A percentile compares a stretch with the other conserved stretches of the same genome.
Conservation (phyloP, 2,329 filamentous ascomycete genomes). For the Pseudogymnoascus sp. region DNA sequence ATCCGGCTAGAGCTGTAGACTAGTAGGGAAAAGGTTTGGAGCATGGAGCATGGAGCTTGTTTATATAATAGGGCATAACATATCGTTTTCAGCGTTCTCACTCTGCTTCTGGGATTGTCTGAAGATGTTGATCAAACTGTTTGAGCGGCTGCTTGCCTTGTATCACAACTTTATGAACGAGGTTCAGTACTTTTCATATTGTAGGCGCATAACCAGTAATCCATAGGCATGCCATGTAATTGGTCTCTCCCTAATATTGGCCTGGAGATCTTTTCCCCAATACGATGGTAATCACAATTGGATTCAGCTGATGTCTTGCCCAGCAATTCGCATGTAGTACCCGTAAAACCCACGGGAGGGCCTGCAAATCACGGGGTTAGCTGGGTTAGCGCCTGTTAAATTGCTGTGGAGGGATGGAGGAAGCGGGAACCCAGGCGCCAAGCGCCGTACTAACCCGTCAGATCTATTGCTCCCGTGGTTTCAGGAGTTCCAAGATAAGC, state of each 20-base stretch:
- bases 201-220: neutral
- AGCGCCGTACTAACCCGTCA: neutral
- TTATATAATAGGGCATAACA: slow-evolving; percentile 8
- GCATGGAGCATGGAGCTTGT: neutral
- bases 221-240: neutral
- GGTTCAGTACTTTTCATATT: neutral
- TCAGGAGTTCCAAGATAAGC: neutral
- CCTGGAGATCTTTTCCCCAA: neutral
- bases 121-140: neutral
- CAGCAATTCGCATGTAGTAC: neutral
- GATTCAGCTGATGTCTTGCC: neutral
- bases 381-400: neutral
- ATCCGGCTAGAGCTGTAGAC: slow-evolving; percentile 6
- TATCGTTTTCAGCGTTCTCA: neutral
- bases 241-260: neutral
- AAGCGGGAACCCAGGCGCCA: neutral
- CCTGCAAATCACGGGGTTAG: neutral
- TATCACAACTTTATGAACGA: neutral
- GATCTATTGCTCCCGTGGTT: neutral
- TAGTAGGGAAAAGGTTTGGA: neutral
- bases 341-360: neutral
- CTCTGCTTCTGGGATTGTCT: neutral
- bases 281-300: neutral
- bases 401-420: neutral
- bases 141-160: neutral